Percentiles rank a stretch among this genome's conserved stretches.
Conservation (phyloP, 495 filamentous ascomycete genomes). For the Aspergillus wentii region DNA sequence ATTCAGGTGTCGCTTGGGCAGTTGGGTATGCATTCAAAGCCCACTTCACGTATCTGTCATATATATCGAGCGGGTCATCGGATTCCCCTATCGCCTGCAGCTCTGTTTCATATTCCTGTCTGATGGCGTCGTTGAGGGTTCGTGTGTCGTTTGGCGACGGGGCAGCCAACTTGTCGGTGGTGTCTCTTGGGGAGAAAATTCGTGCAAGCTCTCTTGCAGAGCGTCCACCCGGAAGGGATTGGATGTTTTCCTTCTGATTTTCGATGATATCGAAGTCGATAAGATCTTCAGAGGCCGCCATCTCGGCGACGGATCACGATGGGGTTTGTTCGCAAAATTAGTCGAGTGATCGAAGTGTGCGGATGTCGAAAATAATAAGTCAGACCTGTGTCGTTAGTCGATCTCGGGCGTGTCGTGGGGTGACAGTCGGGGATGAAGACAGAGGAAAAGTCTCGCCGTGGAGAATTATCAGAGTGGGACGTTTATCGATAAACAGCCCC, state of each 20-base stretch:
- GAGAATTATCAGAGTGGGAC: slow-evolving; percentile 4
- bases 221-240: slow-evolving; percentile 83
- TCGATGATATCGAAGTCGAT: slow-evolving; percentile 97
- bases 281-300: slow-evolving; percentile 52
- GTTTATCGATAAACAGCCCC: slow-evolving; percentile 44
- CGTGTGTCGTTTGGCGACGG: slow-evolving; percentile 65
- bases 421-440: background rate
- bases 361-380: too few relatives aligned
- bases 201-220: slow-evolving; percentile 86
- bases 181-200: slow-evolving; percentile 63
- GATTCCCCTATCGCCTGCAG: slow-evolving; percentile 71
- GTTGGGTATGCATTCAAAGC: slow-evolving; percentile 92
- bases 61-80: slow-evolving; percentile 93
- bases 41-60: slow-evolving; percentile 96
- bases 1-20: slow-evolving; percentile 84
- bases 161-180: slow-evolving; percentile 38
- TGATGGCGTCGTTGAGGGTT: slow-evolving; percentile 69
- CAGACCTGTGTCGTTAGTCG: too few relatives aligned
- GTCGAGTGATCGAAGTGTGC: too few relatives aligned
- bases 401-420: slow-evolving; percentile 7
- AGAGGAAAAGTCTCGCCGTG: slow-evolving; percentile 6
- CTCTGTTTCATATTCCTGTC: slow-evolving; percentile 83
- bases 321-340: background rate
- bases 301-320: slow-evolving; percentile 21
- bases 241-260: slow-evolving; percentile 94